phyloP scores from a whole-genome alignment of 305 asterid genomes.

The Striga hermonthica region DNA sequence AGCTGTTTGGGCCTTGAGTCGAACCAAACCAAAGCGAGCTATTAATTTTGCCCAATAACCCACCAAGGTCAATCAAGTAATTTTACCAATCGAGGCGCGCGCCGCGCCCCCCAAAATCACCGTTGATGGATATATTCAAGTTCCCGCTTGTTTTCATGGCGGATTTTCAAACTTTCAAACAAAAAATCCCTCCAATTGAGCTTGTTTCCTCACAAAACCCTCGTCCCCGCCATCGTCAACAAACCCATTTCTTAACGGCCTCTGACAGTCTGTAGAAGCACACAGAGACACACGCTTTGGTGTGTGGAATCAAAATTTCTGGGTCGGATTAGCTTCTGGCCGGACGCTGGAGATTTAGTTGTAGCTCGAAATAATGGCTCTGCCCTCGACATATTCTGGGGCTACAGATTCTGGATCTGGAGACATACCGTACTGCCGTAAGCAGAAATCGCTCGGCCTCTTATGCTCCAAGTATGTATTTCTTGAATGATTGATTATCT shows the following conservation, averaged over 20 bases:
- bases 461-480: slow-evolving; percentile 72
- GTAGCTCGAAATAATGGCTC: slow-evolving; percentile 29
- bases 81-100: slow-evolving; percentile 29
- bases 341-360: not conserved
- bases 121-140: slow-evolving; percentile 33
- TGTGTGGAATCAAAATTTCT: slow-evolving; percentile 8
- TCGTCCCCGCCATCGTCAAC: slow-evolving; percentile 43
- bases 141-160: slow-evolving; percentile 53
- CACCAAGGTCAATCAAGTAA: slow-evolving; percentile 29
- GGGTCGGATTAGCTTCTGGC: no score
- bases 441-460: slow-evolving; percentile 90
- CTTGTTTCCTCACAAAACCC: slow-evolving; percentile 28
- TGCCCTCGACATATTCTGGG: slow-evolving; percentile 31
- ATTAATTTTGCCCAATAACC: no score
- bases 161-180: slow-evolving; percentile 53
- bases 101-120: slow-evolving; percentile 31
- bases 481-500: not conserved
- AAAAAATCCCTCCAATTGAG: slow-evolving; percentile 39
- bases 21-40: no score
- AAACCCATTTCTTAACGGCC: slow-evolving; percentile 43
- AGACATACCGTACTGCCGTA: slow-evolving; percentile 67
- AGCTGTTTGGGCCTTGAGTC: no score
- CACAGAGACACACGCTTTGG: slow-evolving; percentile 17
- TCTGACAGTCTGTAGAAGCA: slow-evolving; percentile 24
- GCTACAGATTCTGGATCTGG: slow-evolving; percentile 60